phyloP scores from a whole-genome alignment of 2,329 filamentous ascomycete genomes.

The Dendryphion nanum region DNA sequence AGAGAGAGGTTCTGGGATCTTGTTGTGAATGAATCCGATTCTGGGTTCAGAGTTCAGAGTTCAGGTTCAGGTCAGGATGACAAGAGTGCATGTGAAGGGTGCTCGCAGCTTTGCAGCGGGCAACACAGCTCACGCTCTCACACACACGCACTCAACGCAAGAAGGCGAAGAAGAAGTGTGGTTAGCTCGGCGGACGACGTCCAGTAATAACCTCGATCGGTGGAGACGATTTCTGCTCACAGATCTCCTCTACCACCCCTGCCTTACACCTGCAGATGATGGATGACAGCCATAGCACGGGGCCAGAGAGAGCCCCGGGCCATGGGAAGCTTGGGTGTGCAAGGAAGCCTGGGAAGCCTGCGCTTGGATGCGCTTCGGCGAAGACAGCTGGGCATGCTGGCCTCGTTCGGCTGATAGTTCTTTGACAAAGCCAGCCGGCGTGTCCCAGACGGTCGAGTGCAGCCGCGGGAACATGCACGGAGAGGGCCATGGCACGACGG shows the following conservation, averaged over 20 bases:
- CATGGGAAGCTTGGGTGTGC: slow-evolving; percentile 34
- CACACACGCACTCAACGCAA: slow-evolving; percentile 16
- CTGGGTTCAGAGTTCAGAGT: too few relatives aligned
- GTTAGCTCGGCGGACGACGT: slow-evolving; percentile 36
- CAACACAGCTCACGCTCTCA: background rate
- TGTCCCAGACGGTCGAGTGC: slow-evolving; percentile 32
- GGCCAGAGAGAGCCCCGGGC: slow-evolving; percentile 35
- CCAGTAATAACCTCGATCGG: slow-evolving; percentile 41
- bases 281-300: slow-evolving; percentile 39
- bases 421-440: slow-evolving; percentile 22
- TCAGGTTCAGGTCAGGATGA: too few relatives aligned
- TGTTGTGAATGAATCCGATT: too few relatives aligned
- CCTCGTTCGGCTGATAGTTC: slow-evolving; percentile 44
- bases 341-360: slow-evolving; percentile 11
- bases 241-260: slow-evolving; percentile 35
- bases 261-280: slow-evolving; percentile 36
- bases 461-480: slow-evolving; percentile 37
- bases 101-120: background rate
- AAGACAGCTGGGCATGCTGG: slow-evolving; percentile 18
- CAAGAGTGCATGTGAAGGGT: background rate
- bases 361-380: background rate
- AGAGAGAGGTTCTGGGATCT: too few relatives aligned
- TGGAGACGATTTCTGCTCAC: slow-evolving; percentile 29
- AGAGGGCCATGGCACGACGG: slow-evolving; percentile 4
- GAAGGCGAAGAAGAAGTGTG: slow-evolving; percentile 21